phyloP scores from a whole-genome alignment of 805 yeast species.

The Pichia heedii region DNA sequence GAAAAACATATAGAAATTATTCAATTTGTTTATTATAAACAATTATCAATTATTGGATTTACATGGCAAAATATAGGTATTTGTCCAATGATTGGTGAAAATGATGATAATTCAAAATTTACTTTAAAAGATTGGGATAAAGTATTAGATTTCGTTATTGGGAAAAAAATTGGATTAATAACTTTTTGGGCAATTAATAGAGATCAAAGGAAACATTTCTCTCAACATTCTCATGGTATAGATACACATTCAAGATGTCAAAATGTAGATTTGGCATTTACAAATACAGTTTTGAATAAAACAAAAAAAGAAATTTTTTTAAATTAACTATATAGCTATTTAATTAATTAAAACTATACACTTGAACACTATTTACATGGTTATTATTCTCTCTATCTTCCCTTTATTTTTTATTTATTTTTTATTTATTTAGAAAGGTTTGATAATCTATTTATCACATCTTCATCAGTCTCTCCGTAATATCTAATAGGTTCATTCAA shows the following conservation, averaged over 20 bases:
- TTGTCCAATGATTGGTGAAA: conserved; percentile 29
- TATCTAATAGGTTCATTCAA: conserved; percentile 15
- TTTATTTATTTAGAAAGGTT: conserved; percentile 3
- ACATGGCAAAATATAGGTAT: conserved; percentile 22
- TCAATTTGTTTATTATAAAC: conserved; percentile 9
- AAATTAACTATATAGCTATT: too few species aligned
- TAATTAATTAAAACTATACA: too few species aligned
- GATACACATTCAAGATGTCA: conserved; percentile 20
- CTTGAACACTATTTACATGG: too few species aligned
- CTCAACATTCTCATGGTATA: conserved; percentile 1
- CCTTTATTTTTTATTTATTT: background rate
- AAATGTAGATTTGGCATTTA: conserved; percentile 15
- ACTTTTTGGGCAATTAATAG: conserved; percentile 28
- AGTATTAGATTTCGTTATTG: conserved; percentile 15
- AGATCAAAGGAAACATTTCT: conserved; percentile 17
- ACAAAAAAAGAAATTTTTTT: conserved; percentile 1
- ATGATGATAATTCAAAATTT: conserved; percentile 23
- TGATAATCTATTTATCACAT: conserved; percentile 15
- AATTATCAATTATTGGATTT: conserved; percentile 6
- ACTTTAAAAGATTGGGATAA: conserved; percentile 17
- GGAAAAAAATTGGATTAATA: conserved; percentile 17
- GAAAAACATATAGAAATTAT: conserved; percentile 22
- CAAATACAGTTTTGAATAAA: conserved; percentile 11
- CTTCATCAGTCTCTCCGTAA: conserved; percentile 19
- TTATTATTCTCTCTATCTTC: too few species aligned